Conservation (phyloP, 768 basidiomycete species). For the Lactifluus piperatus region DNA sequence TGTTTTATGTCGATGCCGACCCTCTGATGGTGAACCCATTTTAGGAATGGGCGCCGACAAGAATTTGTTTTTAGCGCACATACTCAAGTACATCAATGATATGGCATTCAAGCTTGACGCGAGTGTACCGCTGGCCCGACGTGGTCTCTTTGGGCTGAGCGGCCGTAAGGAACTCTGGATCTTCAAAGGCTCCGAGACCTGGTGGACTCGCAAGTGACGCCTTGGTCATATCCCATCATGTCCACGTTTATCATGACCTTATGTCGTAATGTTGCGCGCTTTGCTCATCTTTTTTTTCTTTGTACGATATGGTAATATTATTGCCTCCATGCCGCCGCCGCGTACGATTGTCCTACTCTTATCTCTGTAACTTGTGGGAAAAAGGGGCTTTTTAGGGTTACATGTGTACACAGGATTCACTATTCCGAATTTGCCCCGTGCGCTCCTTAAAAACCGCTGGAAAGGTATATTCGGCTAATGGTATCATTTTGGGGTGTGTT, state of each 20-base stretch:
- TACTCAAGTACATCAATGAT: slow-evolving; percentile 48
- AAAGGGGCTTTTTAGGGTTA: not conserved
- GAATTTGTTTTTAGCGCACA: slow-evolving; percentile 49
- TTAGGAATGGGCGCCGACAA: slow-evolving; percentile 33
- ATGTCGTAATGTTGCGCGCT: slow-evolving; percentile 1
- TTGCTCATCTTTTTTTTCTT: not conserved
- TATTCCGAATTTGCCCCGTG: not conserved
- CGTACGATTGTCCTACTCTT: not conserved
- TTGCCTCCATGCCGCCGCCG: not conserved
- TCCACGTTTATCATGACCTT: slow-evolving; percentile 1
- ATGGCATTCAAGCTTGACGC: slow-evolving; percentile 58
- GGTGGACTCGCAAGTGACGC: slow-evolving; percentile 13
- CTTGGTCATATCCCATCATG: not conserved
- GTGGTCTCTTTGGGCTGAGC: slow-evolving; percentile 32
- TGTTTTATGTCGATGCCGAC: not conserved
- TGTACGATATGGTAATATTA: not conserved
- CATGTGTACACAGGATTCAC: not conserved
- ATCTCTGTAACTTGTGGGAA: not conserved
- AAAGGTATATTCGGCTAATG: not conserved
- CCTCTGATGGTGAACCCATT: not conserved
- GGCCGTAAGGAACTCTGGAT: slow-evolving; percentile 53
- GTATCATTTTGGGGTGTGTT: not conserved
- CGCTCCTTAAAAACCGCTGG: not conserved
- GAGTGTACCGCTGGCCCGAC: slow-evolving; percentile 48
- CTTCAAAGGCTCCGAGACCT: slow-evolving; percentile 39